A percentile compares a stretch with the other conserved stretches of the same genome.
Evolutionary conservation across 495 filamentous ascomycete genomes (phyloP).

Genomic region (Penicillium simplicissimum): DNA sequence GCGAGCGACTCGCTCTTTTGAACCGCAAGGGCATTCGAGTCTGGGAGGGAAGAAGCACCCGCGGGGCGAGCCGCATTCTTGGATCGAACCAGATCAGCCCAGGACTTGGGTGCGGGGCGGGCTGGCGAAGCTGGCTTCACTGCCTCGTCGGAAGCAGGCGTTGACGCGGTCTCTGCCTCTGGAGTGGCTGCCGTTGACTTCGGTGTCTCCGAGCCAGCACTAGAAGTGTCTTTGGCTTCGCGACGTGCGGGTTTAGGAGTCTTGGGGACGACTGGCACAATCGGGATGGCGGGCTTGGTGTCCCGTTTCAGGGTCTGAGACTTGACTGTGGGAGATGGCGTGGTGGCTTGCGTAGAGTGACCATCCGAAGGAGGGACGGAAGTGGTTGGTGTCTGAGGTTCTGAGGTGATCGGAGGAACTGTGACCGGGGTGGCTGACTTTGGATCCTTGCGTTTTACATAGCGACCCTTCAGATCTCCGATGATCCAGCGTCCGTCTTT

Average conservation of each 20-base stretch:
- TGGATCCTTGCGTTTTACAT: slow-evolving; percentile 19
- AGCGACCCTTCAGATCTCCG: slow-evolving; percentile 23
- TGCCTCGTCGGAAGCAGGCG: slow-evolving; percentile 29
- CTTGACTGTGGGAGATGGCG: slow-evolving; percentile 57
- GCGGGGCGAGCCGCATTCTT: slow-evolving; percentile 39
- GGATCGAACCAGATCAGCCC: slow-evolving; percentile 72
- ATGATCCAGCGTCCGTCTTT: slow-evolving; percentile 37
- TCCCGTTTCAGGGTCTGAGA: slow-evolving; percentile 45
- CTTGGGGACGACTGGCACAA: slow-evolving; percentile 68
- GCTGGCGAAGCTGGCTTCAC: slow-evolving; percentile 42
- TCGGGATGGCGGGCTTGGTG: slow-evolving; percentile 51
- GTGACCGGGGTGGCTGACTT: slow-evolving; percentile 37
- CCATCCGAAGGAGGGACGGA: slow-evolving; percentile 66
- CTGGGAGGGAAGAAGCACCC: slow-evolving; percentile 26
- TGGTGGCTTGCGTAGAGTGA: slow-evolving; percentile 69
- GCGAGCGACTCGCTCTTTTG: slow-evolving; percentile 65
- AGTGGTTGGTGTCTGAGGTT: slow-evolving; percentile 67
- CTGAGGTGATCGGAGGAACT: slow-evolving; percentile 40
- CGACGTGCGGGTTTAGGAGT: slow-evolving; percentile 43
- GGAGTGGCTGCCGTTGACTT: slow-evolving; percentile 28
- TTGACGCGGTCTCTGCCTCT: slow-evolving; percentile 22
- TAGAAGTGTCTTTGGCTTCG: slow-evolving; percentile 43
- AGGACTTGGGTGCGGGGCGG: slow-evolving; percentile 63
- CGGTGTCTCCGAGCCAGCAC: slow-evolving; percentile 39
- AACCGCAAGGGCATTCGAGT: slow-evolving; percentile 47